Evolutionary conservation across 495 filamentous ascomycete genomes (phyloP), one percentile per base, ranked within the genome.

Genomic region (Trichoderma virens): DNA sequence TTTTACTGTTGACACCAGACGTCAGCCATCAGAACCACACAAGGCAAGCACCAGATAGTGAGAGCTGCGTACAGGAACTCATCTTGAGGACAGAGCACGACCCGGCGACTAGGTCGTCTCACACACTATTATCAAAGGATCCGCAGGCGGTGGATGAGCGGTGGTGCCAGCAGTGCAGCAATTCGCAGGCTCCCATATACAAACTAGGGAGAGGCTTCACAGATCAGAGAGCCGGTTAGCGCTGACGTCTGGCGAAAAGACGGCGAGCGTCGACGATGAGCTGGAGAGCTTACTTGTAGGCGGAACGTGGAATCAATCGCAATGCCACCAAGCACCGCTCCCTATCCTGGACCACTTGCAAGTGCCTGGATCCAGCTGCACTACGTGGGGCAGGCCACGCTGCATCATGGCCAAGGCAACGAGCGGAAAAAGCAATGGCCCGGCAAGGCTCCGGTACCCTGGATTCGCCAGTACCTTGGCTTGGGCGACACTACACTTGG

Each of bases 1-100:
- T 80, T 98, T 98, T 75, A 98, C 93, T 97, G 70, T 38, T 69
- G 47, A 25, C 18, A 25, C 7, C n/a, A 5, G 16, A n/a, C 20
- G 59, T 61, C n/a, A 61, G 59, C 38, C 32, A 62, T 39, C 38
- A 11, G 8, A 16, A 27, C 14, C 14, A 14, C 34, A 14, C 60
- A 47, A n/a, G 18, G 5, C 59, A 5, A 61, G n/a, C 1, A 35
- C 18, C 18, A 14, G 31, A 23, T 5, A 35, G 6, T 1, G 8
- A 3, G 7, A 16, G 35, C 20, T 23, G n/a, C 62, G n/a, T 59
- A 64, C 62, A 41, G 31, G 62, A 64, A 60, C 43, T 56, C 62
- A 64, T 64, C 31, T 54, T 64, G 32, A 35, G 3, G 45, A 4
- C 11, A 20, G 2, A 60, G 56, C 28, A 11, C 16, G 56, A 60